Evolutionary conservation across 768 basidiomycete species (phyloP), one percentile per base, ranked within the genome.

Genomic region (Dictyophora rubrovolvata): DNA sequence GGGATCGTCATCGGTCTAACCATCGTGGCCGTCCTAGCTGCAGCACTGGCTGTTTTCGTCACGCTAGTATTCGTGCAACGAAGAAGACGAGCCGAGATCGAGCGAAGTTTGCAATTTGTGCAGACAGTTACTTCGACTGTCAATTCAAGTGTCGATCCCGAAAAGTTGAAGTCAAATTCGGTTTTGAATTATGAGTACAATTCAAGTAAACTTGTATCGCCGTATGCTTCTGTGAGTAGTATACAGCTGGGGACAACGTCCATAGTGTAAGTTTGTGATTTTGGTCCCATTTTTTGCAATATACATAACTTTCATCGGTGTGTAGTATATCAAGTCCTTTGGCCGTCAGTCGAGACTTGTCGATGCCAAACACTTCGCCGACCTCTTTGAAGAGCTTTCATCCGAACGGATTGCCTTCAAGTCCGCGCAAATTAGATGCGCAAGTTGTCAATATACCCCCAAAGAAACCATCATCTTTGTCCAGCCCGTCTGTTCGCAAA

Each of bases 401-500:
- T 7, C 28, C 28, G 28, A 42, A 42, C 42, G 42, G 42, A 42
- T 42, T 42, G 42, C 42, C 42, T 42, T 42, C 42, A 42, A 42
- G 42, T 42, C 42, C 42, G n/a, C 42, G 42, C n/a, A 42, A 42
- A 42, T 42, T 9, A 42, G 4, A 28, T 28, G 10, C 4, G 42
- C 42, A 2, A 42, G n/a, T 3, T n/a, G 42, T 42, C n/a, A 42
- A 12, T 42, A 42, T 42, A 42, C 42, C 42, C 42, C 28, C 28
- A 7, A 28, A 28, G 28, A 28, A 42, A 12, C n/a, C 42, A 42
- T 42, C 42, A 12, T 28, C 28, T 7, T 28, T 28, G 28, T 2
- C 28, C 14, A 42, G 9, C 12, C 56, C 56, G 12, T 49, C 56
- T n/a, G 47, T 37, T 48, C 65, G 69, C 65, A 55, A 60, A 20